phyloP scores from a whole-genome alignment of 2,329 filamentous ascomycete genomes.

The Hypoxylon sp. region DNA sequence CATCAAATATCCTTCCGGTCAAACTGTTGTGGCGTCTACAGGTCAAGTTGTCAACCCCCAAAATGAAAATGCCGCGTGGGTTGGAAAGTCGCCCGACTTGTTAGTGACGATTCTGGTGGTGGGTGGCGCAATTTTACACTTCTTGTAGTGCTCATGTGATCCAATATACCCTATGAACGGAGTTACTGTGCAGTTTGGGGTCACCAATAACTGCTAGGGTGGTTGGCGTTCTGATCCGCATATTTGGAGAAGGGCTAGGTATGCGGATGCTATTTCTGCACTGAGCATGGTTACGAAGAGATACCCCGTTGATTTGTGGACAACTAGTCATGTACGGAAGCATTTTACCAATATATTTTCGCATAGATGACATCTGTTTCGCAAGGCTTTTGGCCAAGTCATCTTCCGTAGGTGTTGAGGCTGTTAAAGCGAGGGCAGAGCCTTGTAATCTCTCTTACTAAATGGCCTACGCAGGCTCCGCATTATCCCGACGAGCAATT shows the following conservation, averaged over 20 bases:
- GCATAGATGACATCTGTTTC: not conserved
- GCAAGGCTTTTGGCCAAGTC: not conserved
- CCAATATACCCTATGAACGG: not conserved
- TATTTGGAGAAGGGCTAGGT: not conserved
- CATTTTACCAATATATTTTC: constrained; percentile 9
- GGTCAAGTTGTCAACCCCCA: constrained; percentile 47
- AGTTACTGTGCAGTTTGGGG: not conserved
- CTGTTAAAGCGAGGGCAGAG: not conserved
- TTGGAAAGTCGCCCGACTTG: constrained; percentile 16
- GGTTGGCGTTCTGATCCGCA: constrained; percentile 9
- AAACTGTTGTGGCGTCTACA: constrained; percentile 54
- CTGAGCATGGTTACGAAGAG: constrained; percentile 32
- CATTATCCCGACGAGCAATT: not conserved
- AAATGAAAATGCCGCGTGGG: constrained; percentile 8
- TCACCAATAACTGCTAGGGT: not conserved
- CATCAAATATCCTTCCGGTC: constrained; percentile 65
- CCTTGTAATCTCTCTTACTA: not conserved
- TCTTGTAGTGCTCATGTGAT: constrained; percentile 19
- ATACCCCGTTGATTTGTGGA: constrained; percentile 37
- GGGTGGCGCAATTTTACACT: constrained; percentile 8
- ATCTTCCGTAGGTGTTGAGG: not conserved
- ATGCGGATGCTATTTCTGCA: not conserved
- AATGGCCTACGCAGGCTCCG: not conserved
- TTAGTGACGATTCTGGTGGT: constrained; percentile 18
- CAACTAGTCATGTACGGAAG: constrained; percentile 1